These are phyloP conservation scores for Calophaca sinica DNA, from an alignment of 306 rosid genomes.

Conservation along the genomic window DNA sequence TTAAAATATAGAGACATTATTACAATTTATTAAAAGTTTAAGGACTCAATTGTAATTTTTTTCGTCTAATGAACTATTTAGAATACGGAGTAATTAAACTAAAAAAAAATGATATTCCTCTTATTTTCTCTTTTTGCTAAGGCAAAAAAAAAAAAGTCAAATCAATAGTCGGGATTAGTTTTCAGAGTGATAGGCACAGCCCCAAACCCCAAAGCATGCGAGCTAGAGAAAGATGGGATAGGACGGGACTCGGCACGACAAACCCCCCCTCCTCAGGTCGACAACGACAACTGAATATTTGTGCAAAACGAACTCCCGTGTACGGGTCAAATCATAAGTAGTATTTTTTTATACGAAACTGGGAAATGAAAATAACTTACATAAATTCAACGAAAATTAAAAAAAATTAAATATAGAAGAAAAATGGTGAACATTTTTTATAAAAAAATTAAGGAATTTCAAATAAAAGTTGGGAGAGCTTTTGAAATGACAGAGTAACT, in stretches of 20 bases:
- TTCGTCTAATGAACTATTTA: no score
- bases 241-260: conserved; percentile 43
- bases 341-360: neutral
- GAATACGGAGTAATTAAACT: no score
- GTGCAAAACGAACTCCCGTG: conserved; percentile 42
- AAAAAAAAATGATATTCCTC: no score
- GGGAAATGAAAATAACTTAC: no score
- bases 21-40: no score
- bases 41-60: no score
- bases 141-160: no score
- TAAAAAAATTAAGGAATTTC: neutral
- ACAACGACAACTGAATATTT: conserved; percentile 50
- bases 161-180: no score
- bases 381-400: no score
- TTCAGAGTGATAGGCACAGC: no score
- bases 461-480: neutral
- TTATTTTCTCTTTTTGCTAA: no score
- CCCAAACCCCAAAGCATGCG: conserved; percentile 34
- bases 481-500: neutral
- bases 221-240: conserved; percentile 43
- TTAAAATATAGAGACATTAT: no score
- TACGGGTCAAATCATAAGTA: neutral
- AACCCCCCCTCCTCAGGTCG: conserved; percentile 38
- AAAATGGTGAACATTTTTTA: neutral
- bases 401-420: neutral